Percentiles rank a stretch among this genome's conserved stretches.
These are phyloP conservation scores for Mycosarcoma mackinlayi DNA, from an alignment of 1,284 basidiomycete genomes.

Conservation along the genomic window DNA sequence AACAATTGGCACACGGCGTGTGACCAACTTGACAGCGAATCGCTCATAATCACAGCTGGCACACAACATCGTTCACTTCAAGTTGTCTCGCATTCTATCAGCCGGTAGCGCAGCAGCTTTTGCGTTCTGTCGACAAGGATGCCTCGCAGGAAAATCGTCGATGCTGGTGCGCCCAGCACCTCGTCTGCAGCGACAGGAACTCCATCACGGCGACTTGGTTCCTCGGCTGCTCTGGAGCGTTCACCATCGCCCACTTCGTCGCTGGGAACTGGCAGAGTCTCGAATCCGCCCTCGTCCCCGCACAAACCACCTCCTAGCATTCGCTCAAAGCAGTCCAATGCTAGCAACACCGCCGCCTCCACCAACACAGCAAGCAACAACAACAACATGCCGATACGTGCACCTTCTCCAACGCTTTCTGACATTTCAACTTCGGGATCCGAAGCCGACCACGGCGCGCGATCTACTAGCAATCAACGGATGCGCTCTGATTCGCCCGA, in stretches of 20 bases:
- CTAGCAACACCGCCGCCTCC: not conserved
- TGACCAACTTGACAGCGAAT: no score
- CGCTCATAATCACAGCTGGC: no score
- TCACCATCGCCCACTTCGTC: slow-evolving; percentile 40
- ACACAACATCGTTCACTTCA: no score
- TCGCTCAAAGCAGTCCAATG: slow-evolving; percentile 9
- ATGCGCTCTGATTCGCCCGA: slow-evolving; percentile 34
- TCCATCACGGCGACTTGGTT: slow-evolving; percentile 21
- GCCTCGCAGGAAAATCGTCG: slow-evolving; percentile 35
- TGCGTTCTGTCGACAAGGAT: slow-evolving; percentile 9
- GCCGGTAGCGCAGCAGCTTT: no score
- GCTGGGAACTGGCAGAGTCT: slow-evolving; percentile 18
- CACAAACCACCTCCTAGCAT: slow-evolving; percentile 26
- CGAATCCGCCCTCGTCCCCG: slow-evolving; percentile 40
- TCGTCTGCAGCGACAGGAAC: slow-evolving; percentile 15
- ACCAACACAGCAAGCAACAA: no score
- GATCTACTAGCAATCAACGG: slow-evolving; percentile 5
- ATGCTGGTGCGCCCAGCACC: slow-evolving; percentile 8
- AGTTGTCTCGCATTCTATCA: no score
- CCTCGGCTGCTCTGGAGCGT: slow-evolving; percentile 20
- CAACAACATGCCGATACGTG: slow-evolving; percentile 18
- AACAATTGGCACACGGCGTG: no score
- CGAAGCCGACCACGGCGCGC: slow-evolving; percentile 35
- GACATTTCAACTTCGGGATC: slow-evolving; percentile 61
- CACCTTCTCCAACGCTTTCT: slow-evolving; percentile 36